Conservation (phyloP, 106 monocot species). For the Apostasia shenzhenica region DNA sequence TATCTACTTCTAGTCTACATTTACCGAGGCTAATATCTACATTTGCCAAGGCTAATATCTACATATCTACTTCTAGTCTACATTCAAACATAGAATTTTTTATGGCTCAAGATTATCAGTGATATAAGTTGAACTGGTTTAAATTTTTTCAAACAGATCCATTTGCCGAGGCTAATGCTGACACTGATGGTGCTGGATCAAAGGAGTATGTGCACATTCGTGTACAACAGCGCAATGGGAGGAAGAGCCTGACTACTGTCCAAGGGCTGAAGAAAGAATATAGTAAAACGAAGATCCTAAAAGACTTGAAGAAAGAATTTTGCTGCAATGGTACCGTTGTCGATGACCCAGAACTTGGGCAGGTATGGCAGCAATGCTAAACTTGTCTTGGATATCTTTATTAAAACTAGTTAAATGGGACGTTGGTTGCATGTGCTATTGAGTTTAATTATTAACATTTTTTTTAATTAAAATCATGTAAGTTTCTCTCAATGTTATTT, state of each 20-base stretch:
- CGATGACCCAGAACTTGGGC: conserved; percentile 1
- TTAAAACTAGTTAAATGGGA: no score
- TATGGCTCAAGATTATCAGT: no score
- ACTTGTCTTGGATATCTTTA: no score
- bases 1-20: no score
- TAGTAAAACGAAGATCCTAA: conserved; percentile 4
- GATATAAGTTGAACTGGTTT: not conserved
- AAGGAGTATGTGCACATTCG: conserved; percentile 10
- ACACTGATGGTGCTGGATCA: conserved; percentile 1
- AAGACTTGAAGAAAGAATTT: conserved; percentile 10
- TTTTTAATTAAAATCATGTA: no score
- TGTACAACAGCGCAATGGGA: conserved; percentile 7
- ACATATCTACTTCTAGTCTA: no score
- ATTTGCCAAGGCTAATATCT: no score
- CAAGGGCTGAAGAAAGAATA: conserved; percentile 9
- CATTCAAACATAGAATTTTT: no score
- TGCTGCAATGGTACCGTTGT: conserved; percentile 9
- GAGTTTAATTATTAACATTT: no score
- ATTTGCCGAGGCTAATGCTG: conserved; percentile 5
- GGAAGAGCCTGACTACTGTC: conserved; percentile 2
- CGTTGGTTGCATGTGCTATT: no score
- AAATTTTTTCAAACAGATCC: not conserved
- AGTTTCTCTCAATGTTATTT: no score
- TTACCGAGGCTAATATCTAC: no score
- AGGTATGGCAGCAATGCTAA: not conserved